Base-by-base conservation (phyloP, 345 rosid species). In the Carallia brachiata region DNA sequence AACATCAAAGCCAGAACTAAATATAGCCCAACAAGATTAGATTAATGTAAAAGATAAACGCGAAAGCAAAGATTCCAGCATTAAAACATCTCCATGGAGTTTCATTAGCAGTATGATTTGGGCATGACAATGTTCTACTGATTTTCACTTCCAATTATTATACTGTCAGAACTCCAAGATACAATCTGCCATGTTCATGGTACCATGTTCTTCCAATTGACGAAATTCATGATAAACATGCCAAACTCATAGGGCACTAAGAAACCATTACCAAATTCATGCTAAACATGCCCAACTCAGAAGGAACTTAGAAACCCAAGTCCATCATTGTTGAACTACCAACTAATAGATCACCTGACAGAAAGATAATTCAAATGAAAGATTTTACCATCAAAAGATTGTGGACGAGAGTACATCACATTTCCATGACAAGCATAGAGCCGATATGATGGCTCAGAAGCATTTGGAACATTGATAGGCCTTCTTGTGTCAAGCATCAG, bases 381-480 rank as follows among this genome's bases (percentile, higher is more conserved):
- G 31, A 57, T 56, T 72, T 83, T 86, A 91, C 98, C 97, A 74
- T 94, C 97, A 57, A 83, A 90, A 65, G 82, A 81, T 67, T 87
- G 97, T 23, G 99, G 93, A 59, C 97, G 96, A 70, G 97, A 88
- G 86, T 94, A 94, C 84, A 89, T 85, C 64, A 88, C 96, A 69
- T 88, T 94, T 77, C 80, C 87, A 82, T 88, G 98, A 82, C 98
- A 91, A 62, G 86, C 96, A 86, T 94, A 91, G 31, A 94, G 95
- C 60, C 97, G 89, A 78, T 79, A 88, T 36, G 87, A 84, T 63
- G 92, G 87, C 75, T 86, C 99, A 19, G 77, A 72, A 65, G 77
- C 73, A 77, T 79, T 85, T 63, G 73, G 74, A 76, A 69, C 70
- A 79, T 59, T 68, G 72, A 57, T 70, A 56, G 88, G 83, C 75